Evolutionary conservation across 129 eudicot species (phyloP).

Genomic region (Lonicera japonica): DNA sequence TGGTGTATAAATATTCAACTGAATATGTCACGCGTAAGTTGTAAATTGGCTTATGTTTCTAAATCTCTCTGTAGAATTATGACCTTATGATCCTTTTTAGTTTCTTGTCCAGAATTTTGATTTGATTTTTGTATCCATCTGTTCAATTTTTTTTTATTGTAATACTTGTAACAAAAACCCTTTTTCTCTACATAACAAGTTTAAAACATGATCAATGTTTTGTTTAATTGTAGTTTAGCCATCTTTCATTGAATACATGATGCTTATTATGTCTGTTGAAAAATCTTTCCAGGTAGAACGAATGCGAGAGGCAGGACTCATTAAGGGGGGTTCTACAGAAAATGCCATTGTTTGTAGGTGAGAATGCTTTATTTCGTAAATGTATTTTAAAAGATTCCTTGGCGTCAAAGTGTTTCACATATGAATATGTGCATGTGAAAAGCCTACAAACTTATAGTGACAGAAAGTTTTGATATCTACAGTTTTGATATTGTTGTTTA

Average conservation of each 20-base stretch:
- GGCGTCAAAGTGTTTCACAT: background rate
- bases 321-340: slow-evolving; percentile 83
- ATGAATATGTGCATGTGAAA: too few relatives aligned
- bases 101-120: background rate
- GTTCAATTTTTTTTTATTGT: background rate
- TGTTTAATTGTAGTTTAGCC: background rate
- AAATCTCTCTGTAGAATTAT: background rate
- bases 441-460: too few relatives aligned
- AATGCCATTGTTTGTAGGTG: slow-evolving; percentile 94
- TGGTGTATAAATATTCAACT: too few relatives aligned
- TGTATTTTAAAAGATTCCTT: background rate
- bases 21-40: too few relatives aligned
- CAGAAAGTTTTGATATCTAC: too few relatives aligned
- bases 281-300: slow-evolving; percentile 64
- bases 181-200: background rate
- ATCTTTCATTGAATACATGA: background rate
- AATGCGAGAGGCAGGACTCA: slow-evolving; percentile 71
- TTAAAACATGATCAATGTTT: background rate
- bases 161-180: background rate
- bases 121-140: background rate
- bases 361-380: slow-evolving; percentile 14
- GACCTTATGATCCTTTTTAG: too few relatives aligned
- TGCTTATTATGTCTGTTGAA: slow-evolving; percentile 1
- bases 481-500: too few relatives aligned
- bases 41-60: too few relatives aligned